Evolutionary conservation across 805 yeast species (phyloP).

Genomic region (Ogataea dorogensis): DNA sequence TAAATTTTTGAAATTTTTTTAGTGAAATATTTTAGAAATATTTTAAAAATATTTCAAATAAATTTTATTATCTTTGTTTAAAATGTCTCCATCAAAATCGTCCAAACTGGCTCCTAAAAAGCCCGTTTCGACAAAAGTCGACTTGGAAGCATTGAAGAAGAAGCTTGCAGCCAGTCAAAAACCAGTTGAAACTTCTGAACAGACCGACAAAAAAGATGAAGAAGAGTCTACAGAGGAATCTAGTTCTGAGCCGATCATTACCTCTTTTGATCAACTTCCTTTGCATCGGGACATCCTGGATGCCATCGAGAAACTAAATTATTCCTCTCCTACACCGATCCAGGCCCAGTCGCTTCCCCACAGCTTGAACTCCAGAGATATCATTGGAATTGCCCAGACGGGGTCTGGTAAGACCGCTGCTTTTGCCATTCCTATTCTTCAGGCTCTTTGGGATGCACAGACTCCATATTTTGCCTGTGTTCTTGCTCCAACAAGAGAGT

Average conservation of each 20-base stretch:
- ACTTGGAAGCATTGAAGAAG: constrained; percentile 30
- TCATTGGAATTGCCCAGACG: constrained; percentile 94
- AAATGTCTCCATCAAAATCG: constrained; percentile 21
- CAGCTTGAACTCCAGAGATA: constrained; percentile 86
- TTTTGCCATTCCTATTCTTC: constrained; percentile 92
- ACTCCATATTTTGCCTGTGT: constrained; percentile 87
- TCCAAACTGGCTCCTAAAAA: constrained; percentile 4
- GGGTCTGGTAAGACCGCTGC: constrained; percentile 99
- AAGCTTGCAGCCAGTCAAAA: constrained; percentile 21
- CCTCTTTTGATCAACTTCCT: constrained; percentile 53
- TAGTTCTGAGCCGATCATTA: constrained; percentile 13
- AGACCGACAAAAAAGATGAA: no score
- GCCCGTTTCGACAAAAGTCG: constrained; percentile 22
- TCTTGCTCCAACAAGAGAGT: constrained; percentile 80
- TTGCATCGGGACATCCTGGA: constrained; percentile 77
- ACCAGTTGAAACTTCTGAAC: constrained; percentile 8
- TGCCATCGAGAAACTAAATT: constrained; percentile 74
- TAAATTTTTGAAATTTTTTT: not conserved
- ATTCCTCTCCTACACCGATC: constrained; percentile 85
- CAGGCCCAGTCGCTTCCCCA: constrained; percentile 90
- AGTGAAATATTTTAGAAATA: constrained; percentile 5
- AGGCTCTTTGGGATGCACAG: constrained; percentile 86
- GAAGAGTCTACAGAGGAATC: constrained; percentile 19
- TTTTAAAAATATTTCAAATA: constrained; percentile 4
- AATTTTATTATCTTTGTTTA: constrained; percentile 1